Evolutionary conservation across 1,139 yeast species (phyloP).

Genomic region (Debaryomyces robertsiae): DNA sequence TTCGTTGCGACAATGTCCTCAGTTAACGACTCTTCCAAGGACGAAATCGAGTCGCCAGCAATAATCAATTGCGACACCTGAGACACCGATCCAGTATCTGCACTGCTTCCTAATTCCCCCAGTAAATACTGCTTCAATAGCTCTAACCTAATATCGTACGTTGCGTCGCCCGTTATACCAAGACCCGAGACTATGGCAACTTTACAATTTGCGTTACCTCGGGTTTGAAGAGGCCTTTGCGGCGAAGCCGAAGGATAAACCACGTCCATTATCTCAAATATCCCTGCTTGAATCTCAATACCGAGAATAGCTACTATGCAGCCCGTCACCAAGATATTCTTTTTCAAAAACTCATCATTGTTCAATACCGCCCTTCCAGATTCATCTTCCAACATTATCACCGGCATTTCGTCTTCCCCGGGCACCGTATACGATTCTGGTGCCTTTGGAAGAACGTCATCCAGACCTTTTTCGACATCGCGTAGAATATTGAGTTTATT

Average conservation of each 20-base stretch:
- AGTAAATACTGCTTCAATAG: slow-evolving; percentile 69
- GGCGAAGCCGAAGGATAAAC: slow-evolving; percentile 67
- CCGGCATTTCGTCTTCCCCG: slow-evolving; percentile 30
- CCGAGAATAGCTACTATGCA: slow-evolving; percentile 84
- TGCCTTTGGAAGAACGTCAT: slow-evolving; percentile 50
- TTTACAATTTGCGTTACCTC: slow-evolving; percentile 14
- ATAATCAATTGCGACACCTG: slow-evolving; percentile 60
- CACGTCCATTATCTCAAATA: slow-evolving; percentile 82
- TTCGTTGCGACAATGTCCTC: slow-evolving; percentile 38
- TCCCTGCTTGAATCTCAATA: slow-evolving; percentile 79
- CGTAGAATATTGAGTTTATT: slow-evolving; percentile 81
- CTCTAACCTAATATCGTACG: slow-evolving; percentile 51
- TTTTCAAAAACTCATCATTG: slow-evolving; percentile 57
- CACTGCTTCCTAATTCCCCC: slow-evolving; percentile 61
- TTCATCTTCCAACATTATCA: slow-evolving; percentile 88
- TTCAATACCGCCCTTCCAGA: slow-evolving; percentile 81
- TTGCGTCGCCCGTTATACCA: slow-evolving; percentile 47
- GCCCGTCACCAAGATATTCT: slow-evolving; percentile 76
- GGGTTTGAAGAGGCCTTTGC: slow-evolving; percentile 42
- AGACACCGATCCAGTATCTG: slow-evolving; percentile 26
- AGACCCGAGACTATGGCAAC: slow-evolving; percentile 80
- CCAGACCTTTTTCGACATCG: slow-evolving; percentile 68
- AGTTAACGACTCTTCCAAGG: slow-evolving; percentile 23
- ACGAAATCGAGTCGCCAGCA: slow-evolving; percentile 74
- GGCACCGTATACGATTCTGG: slow-evolving; percentile 30